A percentile compares a stretch with the other conserved stretches of the same genome.
These are phyloP conservation scores for Schwanniomyces etchellsii DNA, from an alignment of 1,139 yeast genomes.

Conservation along the genomic window DNA sequence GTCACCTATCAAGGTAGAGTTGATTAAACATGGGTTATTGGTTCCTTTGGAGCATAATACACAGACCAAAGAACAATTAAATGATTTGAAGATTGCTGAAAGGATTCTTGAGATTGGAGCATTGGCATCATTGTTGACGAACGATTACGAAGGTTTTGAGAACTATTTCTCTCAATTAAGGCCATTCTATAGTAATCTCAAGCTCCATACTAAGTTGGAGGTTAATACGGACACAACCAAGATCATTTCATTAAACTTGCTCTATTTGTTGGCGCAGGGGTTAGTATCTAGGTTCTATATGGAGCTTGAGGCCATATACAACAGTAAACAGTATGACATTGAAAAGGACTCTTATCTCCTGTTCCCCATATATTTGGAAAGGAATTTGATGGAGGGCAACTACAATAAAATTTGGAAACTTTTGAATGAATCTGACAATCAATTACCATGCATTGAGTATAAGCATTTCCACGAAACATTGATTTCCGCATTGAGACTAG, in stretches of 20 bases:
- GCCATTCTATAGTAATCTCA: conserved; percentile 57
- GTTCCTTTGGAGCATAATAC: conserved; percentile 53
- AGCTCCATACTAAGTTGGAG: conserved; percentile 53
- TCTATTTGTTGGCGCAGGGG: conserved; percentile 75
- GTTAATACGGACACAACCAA: conserved; percentile 54
- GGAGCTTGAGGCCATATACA: conserved; percentile 71
- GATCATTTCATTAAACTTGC: conserved; percentile 68
- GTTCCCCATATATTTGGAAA: conserved; percentile 85
- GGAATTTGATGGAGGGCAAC: conserved; percentile 94
- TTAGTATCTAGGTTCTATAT: conserved; percentile 85
- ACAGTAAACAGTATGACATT: conserved; percentile 40
- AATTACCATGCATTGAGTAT: conserved; percentile 53
- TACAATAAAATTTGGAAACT: conserved; percentile 89
- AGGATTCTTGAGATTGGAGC: conserved; percentile 86
- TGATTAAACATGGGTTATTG: conserved; percentile 71
- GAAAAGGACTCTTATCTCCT: conserved; percentile 52
- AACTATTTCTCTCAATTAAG: conserved; percentile 71
- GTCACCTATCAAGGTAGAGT: conserved; percentile 69
- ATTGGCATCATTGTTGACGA: conserved; percentile 60
- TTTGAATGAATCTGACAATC: conserved; percentile 46
- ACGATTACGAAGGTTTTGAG: conserved; percentile 61
- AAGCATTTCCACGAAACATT: conserved; percentile 57
- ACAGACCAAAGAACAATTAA: conserved; percentile 37
- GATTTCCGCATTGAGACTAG: conserved; percentile 72
- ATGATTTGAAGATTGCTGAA: conserved; percentile 74